Evolutionary conservation across 2,329 filamentous ascomycete species (phyloP), one percentile per base, ranked within the genome.

Genomic region (Didymella sp.): DNA sequence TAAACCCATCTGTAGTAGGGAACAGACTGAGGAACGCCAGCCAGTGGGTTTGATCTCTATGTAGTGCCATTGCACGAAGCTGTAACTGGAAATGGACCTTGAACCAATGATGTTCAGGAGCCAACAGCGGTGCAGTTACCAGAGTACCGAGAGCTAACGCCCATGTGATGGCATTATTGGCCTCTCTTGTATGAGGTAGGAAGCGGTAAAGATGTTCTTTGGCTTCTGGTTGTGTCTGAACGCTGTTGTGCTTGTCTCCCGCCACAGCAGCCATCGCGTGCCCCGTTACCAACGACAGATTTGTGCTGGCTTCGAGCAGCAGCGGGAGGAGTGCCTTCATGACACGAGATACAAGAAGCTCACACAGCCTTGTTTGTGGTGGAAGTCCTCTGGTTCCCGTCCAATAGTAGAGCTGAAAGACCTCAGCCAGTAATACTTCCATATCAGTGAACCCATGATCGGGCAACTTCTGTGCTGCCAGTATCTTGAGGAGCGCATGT

Each of bases 331-430:
- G 28, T 9, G 66, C 62, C 24, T 56, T 56, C 56, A 65, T 66
- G 7, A 67, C 30, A 3, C 64, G 58, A 25, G 53, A 49, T 30
- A 65, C 27, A 11, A 68, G 51, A 3, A 62, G 59, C 35, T 68
- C 63, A 40, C 61, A 67, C 6, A 68, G 28, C 17, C 59, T 57
- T 4, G 64, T 64, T 17, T 62, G 57, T 9, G 59, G 62, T 7
- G 67, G 62, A 11, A 68, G 33, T 2, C 28, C 21, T n/a, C 66
- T 28, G 1, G 58, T 50, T 3, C 61, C 59, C 7, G 56, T 61
- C 59, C 63, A 66, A 37, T 64, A 58, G 43, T 61, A 67, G 8
- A 69, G 30, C 22, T 69, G 66, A 22, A 60, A 67, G 6, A 51
- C 48, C 25, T 66, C 62, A 12, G 60, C 51, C 1, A 67, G 56